Base-by-base conservation (phyloP, 495 filamentous ascomycete genomes). In the Hypoxylon fuscum region DNA sequence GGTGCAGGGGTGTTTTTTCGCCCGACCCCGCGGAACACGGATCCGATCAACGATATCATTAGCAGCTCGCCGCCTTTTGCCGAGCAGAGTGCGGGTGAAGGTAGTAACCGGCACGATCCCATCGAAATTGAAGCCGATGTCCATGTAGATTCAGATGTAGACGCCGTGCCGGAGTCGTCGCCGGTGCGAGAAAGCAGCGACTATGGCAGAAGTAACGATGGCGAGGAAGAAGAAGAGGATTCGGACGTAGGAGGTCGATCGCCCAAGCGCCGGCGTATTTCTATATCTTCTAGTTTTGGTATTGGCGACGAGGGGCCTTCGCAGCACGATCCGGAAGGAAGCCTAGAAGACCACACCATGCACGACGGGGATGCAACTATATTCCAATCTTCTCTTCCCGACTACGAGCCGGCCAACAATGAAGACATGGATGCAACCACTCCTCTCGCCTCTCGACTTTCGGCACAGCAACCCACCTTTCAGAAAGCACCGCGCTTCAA, bases 401-500 rank as follows among this genome's bases (percentile, higher is more conserved):
- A 51, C 25, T 20, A 49, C 27, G 44, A 18, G 1, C 41, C 46
- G 5, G 29, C 41, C 20, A 27, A 25, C 11, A 37, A 46, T 12
- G 41, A 57, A 12, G 18, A 37, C 3, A 42, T 15, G 11, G 35
- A 38, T 1, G 35, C 12, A 1, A 38, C 11, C 14, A 5, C 31
- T n/a, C 32, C n/a, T n/a, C n/a, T 14, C 23, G 14, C 14, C 18
- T 12, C n/a, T 12, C 12, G 29, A 18, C 38, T 18, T 14, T 22
- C 20, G 23, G 17, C 31, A 15, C 43, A 44, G 11, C 66, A 74
- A 34, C 72, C 76, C 1, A 66, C 61, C 2, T 76, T 77, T 48
- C 72, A 70, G 35, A 64, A 66, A 44, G 70, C 72, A 1, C 77
- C 76, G 14, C 74, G 74, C 35, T 80, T 80, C 69, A 80, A 75